Conservation (phyloP, 148 eudicot species). For the Spergularia bocconei region DNA sequence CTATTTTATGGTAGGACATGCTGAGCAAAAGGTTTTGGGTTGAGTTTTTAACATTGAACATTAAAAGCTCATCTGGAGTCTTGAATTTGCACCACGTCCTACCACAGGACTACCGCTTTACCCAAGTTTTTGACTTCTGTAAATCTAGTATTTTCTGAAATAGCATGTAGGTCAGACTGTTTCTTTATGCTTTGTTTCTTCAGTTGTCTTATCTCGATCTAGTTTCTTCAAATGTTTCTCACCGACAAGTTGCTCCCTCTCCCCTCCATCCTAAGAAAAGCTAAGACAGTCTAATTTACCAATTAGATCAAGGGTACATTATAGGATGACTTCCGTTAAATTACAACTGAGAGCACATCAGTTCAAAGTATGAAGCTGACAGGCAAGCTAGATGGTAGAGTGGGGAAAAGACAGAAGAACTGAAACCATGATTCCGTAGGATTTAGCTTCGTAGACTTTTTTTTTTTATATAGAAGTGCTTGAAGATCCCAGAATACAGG, state of each 20-base stretch:
- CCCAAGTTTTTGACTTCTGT: too few relatives aligned
- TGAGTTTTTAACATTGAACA: too few relatives aligned
- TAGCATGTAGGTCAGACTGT: neutral
- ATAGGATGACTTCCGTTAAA: neutral
- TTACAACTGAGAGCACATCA: neutral
- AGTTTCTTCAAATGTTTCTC: too few relatives aligned
- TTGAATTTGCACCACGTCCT: too few relatives aligned
- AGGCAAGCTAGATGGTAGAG: neutral
- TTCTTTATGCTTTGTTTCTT: neutral
- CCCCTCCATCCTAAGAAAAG: neutral
- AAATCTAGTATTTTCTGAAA: neutral
- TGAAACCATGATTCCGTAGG: neutral
- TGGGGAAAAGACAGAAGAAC: neutral
- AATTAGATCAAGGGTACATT: too few relatives aligned
- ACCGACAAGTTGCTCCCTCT: neutral
- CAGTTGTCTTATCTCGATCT: neutral
- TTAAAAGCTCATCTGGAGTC: too few relatives aligned
- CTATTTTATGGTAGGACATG: too few relatives aligned
- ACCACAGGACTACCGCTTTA: too few relatives aligned
- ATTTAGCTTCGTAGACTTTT: neutral
- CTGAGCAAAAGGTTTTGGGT: too few relatives aligned
- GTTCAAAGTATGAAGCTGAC: neutral
- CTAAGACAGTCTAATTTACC: too few relatives aligned
- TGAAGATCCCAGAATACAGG: neutral
- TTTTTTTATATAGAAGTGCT: neutral